These are phyloP conservation scores for Penicillium maclennaniae DNA, from an alignment of 495 filamentous ascomycete genomes.

Conservation along the genomic window DNA sequence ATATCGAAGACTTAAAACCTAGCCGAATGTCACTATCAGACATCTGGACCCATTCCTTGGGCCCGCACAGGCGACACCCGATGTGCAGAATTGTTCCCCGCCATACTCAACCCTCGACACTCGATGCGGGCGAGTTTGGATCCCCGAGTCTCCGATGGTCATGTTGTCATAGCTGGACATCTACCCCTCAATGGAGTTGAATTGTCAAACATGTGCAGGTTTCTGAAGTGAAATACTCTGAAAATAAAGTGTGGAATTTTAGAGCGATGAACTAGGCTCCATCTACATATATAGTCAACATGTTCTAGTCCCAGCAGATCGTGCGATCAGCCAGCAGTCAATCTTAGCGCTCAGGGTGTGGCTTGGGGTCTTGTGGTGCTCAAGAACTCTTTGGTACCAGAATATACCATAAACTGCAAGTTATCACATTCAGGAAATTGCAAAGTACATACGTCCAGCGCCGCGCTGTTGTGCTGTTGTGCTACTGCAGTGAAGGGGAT, in stretches of 20 bases:
- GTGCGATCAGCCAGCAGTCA: background rate
- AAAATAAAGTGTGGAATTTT: background rate
- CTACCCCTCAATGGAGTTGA: too few species aligned
- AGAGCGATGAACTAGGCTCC: background rate
- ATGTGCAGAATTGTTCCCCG: slow-evolving; percentile 4
- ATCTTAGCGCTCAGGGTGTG: background rate
- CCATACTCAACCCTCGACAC: background rate
- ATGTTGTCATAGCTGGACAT: too few species aligned
- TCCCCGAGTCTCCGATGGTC: background rate
- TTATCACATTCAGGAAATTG: background rate
- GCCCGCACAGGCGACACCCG: slow-evolving; percentile 18
- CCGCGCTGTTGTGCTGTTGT: background rate
- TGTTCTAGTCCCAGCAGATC: background rate
- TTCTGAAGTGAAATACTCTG: too few species aligned
- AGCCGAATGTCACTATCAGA: background rate
- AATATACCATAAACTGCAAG: background rate
- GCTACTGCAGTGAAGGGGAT: background rate
- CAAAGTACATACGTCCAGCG: background rate
- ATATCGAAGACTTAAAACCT: background rate
- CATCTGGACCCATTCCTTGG: background rate
- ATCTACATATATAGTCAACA: background rate
- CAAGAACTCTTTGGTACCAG: background rate
- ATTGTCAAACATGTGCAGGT: too few species aligned
- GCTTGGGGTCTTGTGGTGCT: background rate
- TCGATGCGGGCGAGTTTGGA: background rate